These are phyloP conservation scores for Chalara sp. DNA, from an alignment of 2,329 filamentous ascomycete genomes.

Conservation along the genomic window DNA sequence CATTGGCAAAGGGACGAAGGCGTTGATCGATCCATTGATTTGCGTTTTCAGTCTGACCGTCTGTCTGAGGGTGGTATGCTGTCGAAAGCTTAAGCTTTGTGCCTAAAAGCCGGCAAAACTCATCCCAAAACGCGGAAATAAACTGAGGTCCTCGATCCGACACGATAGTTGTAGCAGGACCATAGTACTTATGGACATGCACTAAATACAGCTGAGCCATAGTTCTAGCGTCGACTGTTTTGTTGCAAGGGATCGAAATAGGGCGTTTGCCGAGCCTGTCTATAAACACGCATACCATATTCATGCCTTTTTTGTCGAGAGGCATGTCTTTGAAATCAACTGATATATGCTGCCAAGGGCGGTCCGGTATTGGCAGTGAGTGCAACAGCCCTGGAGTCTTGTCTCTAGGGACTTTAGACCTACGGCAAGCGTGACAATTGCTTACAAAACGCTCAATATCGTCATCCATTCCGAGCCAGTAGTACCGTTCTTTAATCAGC, in stretches of 20 bases:
- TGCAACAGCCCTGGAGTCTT: neutral
- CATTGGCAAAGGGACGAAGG: neutral
- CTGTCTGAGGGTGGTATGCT: neutral
- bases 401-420: neutral
- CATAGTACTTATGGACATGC: neutral
- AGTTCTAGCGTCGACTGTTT: neutral
- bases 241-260: neutral
- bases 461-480: neutral
- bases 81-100: neutral
- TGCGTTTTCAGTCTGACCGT: neutral
- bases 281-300: neutral
- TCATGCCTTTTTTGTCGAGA: neutral
- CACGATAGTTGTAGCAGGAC: neutral
- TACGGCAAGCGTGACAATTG: neutral
- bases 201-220: neutral
- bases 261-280: neutral
- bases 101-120: too few relatives aligned
- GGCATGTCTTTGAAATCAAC: too few relatives aligned
- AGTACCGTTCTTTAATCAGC: neutral
- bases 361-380: too few relatives aligned
- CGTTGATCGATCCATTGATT: neutral
- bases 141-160: neutral
- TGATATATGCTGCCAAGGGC: too few relatives aligned
- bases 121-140: too few relatives aligned
- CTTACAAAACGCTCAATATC: neutral